Base-by-base conservation (phyloP, 2,329 filamentous ascomycete genomes). In the Hypoxylon sp. region DNA sequence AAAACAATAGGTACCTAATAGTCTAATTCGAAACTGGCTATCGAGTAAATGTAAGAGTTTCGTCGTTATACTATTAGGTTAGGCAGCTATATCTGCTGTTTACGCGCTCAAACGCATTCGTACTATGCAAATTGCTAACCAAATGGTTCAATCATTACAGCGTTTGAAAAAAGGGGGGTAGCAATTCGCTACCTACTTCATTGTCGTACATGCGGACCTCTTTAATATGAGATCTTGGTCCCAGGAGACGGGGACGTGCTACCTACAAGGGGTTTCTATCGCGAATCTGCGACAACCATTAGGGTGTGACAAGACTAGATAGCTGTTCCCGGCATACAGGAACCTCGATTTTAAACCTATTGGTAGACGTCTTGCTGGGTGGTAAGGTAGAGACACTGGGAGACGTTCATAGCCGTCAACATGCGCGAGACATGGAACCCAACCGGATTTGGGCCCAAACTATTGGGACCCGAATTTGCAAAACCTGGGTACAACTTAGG, bases 281-380 rank as follows among this genome's bases (percentile, higher is more conserved):
- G 68, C 70, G 70, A 72, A 72, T 72, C 70, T 72, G 70, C 70
- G 68, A 72, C 70, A 72, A 60, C 58, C 53, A 57, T 63, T 64
- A 41, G 46, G 53, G 65, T 72, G 34, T 63, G 67, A 69, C 69
- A 36, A 45, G 46, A 25, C 34, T 51, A 65, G 55, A 63, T 65
- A 66, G 52, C 66, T 67, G 57, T 65, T 69, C 67, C 69, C 67
- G 69, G 45, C 57, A 63, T 65, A 49, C 55, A 65, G 66, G 69
- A 69, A 67, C 63, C 63, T 69, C 60, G 58, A 65, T 49, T 69
- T 63, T 64, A 56, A 62, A 50, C 34, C 49, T 48, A 64, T 34
- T 41, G 38, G 49, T 60, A 63, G 49, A 65, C 53, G 43, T 55
- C 19, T 60, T 23, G 48, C 65, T 60, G 57, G 56, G 61, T 60